phyloP scores from a whole-genome alignment of 345 rosid species.

The Populus deltoides region DNA sequence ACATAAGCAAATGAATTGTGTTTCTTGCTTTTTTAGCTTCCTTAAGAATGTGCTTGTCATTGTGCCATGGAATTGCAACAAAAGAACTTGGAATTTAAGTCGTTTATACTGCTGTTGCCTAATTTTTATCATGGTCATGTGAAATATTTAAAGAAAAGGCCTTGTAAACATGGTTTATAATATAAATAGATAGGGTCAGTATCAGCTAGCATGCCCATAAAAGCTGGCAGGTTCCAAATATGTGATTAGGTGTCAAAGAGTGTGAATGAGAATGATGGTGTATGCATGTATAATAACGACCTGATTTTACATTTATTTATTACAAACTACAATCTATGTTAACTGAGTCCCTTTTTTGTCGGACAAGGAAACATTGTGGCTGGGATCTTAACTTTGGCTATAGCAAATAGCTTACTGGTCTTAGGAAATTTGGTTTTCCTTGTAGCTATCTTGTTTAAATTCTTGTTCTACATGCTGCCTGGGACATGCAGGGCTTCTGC shows the following conservation, averaged over 20 bases:
- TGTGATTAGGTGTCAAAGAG: neutral
- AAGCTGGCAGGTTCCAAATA: neutral
- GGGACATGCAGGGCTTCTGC: conserved; percentile 62
- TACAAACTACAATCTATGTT: neutral
- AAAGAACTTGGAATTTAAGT: neutral
- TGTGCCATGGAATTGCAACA: neutral
- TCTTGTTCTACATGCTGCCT: neutral
- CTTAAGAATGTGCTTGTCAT: neutral
- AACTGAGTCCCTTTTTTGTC: neutral
- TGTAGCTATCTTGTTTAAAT: neutral
- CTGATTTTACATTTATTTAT: neutral
- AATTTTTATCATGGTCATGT: neutral
- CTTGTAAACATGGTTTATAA: neutral
- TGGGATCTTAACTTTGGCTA: conserved; percentile 8
- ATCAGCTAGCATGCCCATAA: neutral
- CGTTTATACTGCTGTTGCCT: neutral
- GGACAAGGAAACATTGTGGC: neutral
- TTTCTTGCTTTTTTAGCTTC: conserved; percentile 11
- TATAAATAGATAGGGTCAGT: neutral
- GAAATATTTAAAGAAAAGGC: neutral
- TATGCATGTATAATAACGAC: neutral
- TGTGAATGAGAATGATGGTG: neutral
- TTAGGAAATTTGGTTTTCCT: neutral
- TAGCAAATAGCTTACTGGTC: conserved; percentile 1
- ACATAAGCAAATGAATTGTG: neutral